phyloP scores from a whole-genome alignment of 192 early-diverging fungal genomes.

The Jimgerdemannia flammicorona region DNA sequence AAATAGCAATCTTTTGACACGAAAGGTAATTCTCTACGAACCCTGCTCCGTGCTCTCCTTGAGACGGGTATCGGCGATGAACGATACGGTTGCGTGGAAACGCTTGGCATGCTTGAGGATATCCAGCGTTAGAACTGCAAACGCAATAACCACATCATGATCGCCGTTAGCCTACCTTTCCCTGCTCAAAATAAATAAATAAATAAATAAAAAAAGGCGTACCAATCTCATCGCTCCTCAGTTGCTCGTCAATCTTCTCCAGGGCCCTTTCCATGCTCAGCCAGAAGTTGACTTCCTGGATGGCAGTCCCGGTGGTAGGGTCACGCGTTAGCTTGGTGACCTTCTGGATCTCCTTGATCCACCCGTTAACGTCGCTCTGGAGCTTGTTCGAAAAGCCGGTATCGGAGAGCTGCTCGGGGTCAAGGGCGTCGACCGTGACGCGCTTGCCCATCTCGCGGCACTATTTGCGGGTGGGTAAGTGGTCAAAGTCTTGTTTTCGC shows the following conservation, averaged over 20 bases:
- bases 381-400: constrained; percentile 90
- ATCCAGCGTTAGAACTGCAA: constrained; percentile 81
- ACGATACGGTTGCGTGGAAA: constrained; percentile 96
- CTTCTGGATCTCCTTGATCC: constrained; percentile 99
- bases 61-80: constrained; percentile 95
- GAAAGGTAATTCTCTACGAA: constrained; percentile 10
- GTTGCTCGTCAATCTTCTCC: constrained; percentile 89
- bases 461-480: constrained; percentile 9
- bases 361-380: constrained; percentile 93
- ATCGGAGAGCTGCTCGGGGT: constrained; percentile 67
- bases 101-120: constrained; percentile 96
- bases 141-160: not conserved
- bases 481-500: not conserved
- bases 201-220: not conserved
- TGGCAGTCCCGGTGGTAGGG: constrained; percentile 85
- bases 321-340: constrained; percentile 95
- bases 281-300: constrained; percentile 99
- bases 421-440: constrained; percentile 72
- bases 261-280: constrained; percentile 93
- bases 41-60: constrained; percentile 89
- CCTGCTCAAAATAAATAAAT: not conserved
- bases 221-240: constrained; percentile 86
- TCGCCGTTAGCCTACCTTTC: not conserved
- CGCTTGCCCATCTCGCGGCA: constrained; percentile 63
- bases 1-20: not conserved